phyloP scores from a whole-genome alignment of 768 basidiomycete species.

The Auriscalpium vulgare region DNA sequence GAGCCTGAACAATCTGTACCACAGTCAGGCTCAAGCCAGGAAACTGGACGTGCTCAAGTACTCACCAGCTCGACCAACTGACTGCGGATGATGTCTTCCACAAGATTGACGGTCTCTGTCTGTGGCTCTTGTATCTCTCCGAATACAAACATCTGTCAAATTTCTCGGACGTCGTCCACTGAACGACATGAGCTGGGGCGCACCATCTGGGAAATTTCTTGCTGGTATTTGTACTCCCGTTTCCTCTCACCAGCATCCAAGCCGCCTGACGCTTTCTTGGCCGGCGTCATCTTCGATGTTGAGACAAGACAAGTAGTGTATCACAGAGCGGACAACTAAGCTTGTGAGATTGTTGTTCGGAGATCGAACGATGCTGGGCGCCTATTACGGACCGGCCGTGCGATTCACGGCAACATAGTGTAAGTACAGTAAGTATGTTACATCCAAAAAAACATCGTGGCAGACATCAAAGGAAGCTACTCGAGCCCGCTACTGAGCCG shows the following conservation, averaged over 20 bases:
- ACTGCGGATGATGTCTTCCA: slow-evolving; percentile 90
- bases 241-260: slow-evolving; percentile 9
- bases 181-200: slow-evolving; percentile 6
- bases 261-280: slow-evolving; percentile 8
- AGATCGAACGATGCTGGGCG: too few species aligned
- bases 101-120: slow-evolving; percentile 79
- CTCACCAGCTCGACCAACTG: slow-evolving; percentile 85
- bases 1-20: slow-evolving; percentile 79
- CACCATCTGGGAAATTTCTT: slow-evolving; percentile 94
- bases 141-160: slow-evolving; percentile 86
- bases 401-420: too few species aligned
- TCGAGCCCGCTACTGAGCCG: too few species aligned
- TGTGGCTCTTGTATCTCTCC: slow-evolving; percentile 91
- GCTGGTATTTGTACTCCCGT: slow-evolving; percentile 79
- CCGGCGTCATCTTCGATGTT: slow-evolving; percentile 9
- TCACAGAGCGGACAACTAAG: too few species aligned
- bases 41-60: background rate
- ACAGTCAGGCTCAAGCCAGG: background rate
- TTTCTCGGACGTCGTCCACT: background rate
- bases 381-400: too few species aligned
- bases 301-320: too few species aligned
- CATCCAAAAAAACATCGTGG: too few species aligned
- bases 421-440: too few species aligned
- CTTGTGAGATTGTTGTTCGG: too few species aligned
- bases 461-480: too few species aligned